Base-by-base conservation (phyloP, 1,139 yeast genomes). In the Diutina pseudorugosa region DNA sequence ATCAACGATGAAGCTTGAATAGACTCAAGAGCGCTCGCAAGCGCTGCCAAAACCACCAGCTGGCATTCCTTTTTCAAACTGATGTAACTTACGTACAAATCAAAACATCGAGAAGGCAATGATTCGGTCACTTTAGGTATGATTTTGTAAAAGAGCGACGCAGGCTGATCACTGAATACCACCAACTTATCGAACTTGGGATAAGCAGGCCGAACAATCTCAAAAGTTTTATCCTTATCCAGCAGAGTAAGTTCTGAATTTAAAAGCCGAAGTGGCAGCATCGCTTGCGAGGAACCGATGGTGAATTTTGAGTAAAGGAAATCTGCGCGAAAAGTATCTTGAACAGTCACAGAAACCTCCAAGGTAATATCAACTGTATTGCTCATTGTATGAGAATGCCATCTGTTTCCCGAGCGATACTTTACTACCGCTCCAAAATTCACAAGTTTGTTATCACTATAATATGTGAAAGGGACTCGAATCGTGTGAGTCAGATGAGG, bases 101-200 rank as follows among this genome's bases (percentile, higher is more conserved):
- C 67, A 51, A 82, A 66, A 4, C 65, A 61, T 51, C 76, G 80
- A 7, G 69, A 61, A 1, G 62, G 53, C 14, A 58, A 57, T 12
- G 69, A 51, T 43, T 63, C 62, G 6, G 54, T 57, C 1, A 54
- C 51, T 0, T 60, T 57, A 0, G 72, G 68, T 0, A 55, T 64
- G 23, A 85, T 73, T 52, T 76, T 73, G 63, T 77, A 87, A 55
- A 84, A 80, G 51, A 76, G 76, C 1, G 81, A 75, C 0, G 81
- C 80, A 0, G 90, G 86, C 54, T 86, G 90, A n/a, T 83, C 89
- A 3, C 79, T 78, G 61, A 77, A 80, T 0, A 88, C 82, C 41
- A 83, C 67, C 30, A 33, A 5, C 20, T 30, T 11, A 8, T 27
- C 16, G 5, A 19, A 9, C 23, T 20, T 30, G 25, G 44, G 51